Evolutionary conservation across 2,329 filamentous ascomycete species (phyloP), one percentile per base, ranked within the genome.

Genomic region (Amphichorda felina): DNA sequence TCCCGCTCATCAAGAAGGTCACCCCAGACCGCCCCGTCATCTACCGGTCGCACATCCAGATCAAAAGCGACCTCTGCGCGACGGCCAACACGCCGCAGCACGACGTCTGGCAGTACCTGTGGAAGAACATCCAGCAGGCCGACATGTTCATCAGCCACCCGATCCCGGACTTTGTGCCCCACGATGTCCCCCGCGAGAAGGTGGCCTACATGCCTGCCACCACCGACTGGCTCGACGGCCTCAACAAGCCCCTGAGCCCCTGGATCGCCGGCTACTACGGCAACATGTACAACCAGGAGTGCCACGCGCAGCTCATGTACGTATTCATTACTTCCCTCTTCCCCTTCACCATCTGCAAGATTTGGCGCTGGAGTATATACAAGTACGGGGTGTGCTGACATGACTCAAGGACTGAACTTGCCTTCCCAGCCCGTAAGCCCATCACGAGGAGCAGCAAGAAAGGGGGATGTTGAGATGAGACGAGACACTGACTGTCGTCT

Each of bases 81-180:
- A 60, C 69, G 33, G 53, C 69, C 2, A 76, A 71, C 2, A 76
- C 74, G 3, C 78, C 82, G 1, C 82, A 87, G 44, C 70, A 71
- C 4, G 77, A 84, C 41, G 75, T 82, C 10, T 91, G 84, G 83
- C 61, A 70, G 21, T 86, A 77, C 60, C 60, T 91, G 8, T 89
- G 81, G 81, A 61, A 72, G 33, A 72, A 75, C 41, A 82, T 86
- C 46, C 68, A 80, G 48, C 56, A 70, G 2, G 76, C 80, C 8
- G 83, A 91, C 54, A 62, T 86, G 51, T 91, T 88, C 56, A 80
- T 91, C 55, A 85, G 80, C 46, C 84, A 91, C 45, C 84, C 85
- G 0, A 82, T 91, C 36, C 74, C 72, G 29, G 65, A 69, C 17
- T 91, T 89, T 45, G 81, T 91, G 8, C 84, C 84, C 2, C 58